phyloP scores from a whole-genome alignment of 805 yeast genomes.

The Ogataea minuta region DNA sequence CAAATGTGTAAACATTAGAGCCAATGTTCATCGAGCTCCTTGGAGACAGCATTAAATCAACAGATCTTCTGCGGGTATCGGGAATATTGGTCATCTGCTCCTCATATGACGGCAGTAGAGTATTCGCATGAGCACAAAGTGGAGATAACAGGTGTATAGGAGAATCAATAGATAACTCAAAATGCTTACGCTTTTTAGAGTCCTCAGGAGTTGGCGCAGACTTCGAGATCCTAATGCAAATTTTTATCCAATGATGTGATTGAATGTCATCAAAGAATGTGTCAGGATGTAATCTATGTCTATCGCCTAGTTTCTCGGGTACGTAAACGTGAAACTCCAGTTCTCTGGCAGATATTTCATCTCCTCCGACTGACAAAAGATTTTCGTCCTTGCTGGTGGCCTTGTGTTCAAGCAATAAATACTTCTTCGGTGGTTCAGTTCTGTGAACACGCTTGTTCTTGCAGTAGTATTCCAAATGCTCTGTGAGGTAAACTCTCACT shows the following conservation, averaged over 20 bases:
- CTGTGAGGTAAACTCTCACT: constrained; percentile 81
- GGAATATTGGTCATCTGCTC: constrained; percentile 21
- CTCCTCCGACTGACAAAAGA: constrained; percentile 40
- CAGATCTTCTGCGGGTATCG: constrained; percentile 7
- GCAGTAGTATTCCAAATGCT: constrained; percentile 88
- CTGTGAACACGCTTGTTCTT: constrained; percentile 84
- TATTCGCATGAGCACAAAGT: constrained; percentile 76
- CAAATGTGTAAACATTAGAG: constrained; percentile 57
- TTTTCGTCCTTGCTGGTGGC: constrained; percentile 52
- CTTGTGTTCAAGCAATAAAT: constrained; percentile 73
- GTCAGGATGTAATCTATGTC: constrained; percentile 74
- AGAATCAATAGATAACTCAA: constrained; percentile 91
- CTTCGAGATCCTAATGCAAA: constrained; percentile 76
- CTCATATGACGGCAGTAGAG: constrained; percentile 70
- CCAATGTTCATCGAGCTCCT: constrained; percentile 30
- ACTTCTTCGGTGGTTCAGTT: constrained; percentile 85
- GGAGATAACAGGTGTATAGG: constrained; percentile 83
- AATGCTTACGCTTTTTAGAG: constrained; percentile 71
- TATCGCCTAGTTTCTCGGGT: constrained; percentile 63
- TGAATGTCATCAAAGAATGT: constrained; percentile 77
- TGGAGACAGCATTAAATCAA: constrained; percentile 31
- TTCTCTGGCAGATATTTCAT: constrained; percentile 69
- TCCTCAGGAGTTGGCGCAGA: constrained; percentile 49
- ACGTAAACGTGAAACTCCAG: constrained; percentile 84
- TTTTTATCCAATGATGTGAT: constrained; percentile 93